Percentiles rank a stretch among this genome's conserved stretches.
Evolutionary conservation across 768 basidiomycete genomes (phyloP).

Genomic region (Hortiboletus flavorubellus): DNA sequence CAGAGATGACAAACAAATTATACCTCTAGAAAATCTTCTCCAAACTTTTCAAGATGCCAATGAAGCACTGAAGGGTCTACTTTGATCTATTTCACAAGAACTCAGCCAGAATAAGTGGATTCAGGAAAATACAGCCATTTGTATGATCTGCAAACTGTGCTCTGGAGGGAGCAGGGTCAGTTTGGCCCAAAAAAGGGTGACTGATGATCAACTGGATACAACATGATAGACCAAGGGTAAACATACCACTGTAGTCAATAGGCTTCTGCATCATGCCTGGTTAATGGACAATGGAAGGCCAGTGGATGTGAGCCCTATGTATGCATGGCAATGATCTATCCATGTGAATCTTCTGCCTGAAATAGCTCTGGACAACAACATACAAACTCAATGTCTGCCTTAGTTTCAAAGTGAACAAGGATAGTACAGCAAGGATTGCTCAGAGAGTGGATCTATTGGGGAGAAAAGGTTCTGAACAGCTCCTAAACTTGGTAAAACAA

Average conservation of each 20-base stretch:
- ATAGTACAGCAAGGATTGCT: not conserved
- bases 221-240: not conserved
- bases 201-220: no score
- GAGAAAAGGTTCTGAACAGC: no score
- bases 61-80: not conserved
- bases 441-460: not conserved
- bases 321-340: no score
- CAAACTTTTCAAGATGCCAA: no score
- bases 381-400: fast-evolving
- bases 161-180: not conserved
- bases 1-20: no score
- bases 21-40: no score
- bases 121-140: not conserved
- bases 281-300: no score
- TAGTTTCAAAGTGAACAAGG: not conserved
- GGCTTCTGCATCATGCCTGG: not conserved
- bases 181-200: not conserved
- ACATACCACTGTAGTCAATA: not conserved
- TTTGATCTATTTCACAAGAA: not conserved
- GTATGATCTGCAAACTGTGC: not conserved
- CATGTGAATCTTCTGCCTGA: no score
- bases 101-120: no score
- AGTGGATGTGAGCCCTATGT: no score
- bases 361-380: no score
- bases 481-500: not conserved